Evolutionary conservation across 345 rosid genomes (phyloP).

Genomic region (Boechera stricta): DNA sequence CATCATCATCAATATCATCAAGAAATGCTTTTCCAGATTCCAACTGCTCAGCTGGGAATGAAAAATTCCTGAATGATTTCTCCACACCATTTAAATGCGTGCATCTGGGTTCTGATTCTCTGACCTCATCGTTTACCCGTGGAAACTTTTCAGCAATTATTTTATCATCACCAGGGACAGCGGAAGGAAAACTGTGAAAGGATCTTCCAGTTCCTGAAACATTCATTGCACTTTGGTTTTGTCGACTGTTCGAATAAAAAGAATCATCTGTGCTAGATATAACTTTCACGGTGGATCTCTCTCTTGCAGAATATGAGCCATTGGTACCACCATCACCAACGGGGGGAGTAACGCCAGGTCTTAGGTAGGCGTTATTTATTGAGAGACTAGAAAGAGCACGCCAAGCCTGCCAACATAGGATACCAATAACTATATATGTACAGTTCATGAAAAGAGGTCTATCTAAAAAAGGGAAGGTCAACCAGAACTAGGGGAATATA

Average conservation of each 20-base stretch:
- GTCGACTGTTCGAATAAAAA: constrained; percentile 42
- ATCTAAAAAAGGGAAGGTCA: constrained; percentile 8
- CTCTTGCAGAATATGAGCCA: constrained; percentile 45
- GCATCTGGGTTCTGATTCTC: constrained; percentile 42
- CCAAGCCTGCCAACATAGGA: constrained; percentile 75
- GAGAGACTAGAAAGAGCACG: constrained; percentile 74
- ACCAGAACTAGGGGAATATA: constrained; percentile 5
- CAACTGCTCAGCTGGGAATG: constrained; percentile 43
- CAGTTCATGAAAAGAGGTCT: not conserved
- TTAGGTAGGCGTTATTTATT: constrained; percentile 56
- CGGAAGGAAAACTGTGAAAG: constrained; percentile 43
- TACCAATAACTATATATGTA: constrained; percentile 21
- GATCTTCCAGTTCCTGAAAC: constrained; percentile 45
- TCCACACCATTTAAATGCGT: constrained; percentile 40
- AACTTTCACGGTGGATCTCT: constrained; percentile 47
- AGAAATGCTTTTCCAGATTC: constrained; percentile 49
- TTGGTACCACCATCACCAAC: constrained; percentile 49
- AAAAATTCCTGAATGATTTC: constrained; percentile 47
- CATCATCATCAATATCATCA: constrained; percentile 85
- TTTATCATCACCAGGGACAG: constrained; percentile 36
- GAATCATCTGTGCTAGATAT: constrained; percentile 43
- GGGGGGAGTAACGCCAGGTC: constrained; percentile 74
- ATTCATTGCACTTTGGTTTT: constrained; percentile 42
- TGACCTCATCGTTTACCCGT: constrained; percentile 37
- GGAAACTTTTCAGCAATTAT: constrained; percentile 44